These are phyloP conservation scores for Mariannaea elegans DNA, from an alignment of 2,329 filamentous ascomycete genomes.

Conservation along the genomic window DNA sequence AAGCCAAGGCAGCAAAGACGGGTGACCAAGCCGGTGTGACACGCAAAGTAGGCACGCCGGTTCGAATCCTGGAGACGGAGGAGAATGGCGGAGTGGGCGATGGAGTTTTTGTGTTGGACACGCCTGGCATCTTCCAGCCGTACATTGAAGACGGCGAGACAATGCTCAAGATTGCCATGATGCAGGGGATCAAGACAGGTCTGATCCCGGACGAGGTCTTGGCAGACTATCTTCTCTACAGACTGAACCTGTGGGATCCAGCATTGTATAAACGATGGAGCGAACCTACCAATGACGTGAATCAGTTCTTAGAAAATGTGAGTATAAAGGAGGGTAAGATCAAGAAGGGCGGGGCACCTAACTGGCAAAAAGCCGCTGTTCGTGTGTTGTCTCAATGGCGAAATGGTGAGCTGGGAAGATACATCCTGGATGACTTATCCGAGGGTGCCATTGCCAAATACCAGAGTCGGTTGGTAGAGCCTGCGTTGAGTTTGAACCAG, in stretches of 20 bases:
- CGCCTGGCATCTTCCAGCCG: slow-evolving; percentile 93
- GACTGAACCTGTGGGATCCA: slow-evolving; percentile 76
- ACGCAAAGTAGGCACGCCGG: slow-evolving; percentile 81
- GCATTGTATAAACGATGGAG: slow-evolving; percentile 69
- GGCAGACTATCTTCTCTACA: slow-evolving; percentile 90
- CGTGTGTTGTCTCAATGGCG: slow-evolving; percentile 88
- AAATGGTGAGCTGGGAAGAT: slow-evolving; percentile 76
- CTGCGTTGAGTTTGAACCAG: slow-evolving; percentile 70
- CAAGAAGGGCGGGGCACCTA: slow-evolving; percentile 74
- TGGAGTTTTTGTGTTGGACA: slow-evolving; percentile 88
- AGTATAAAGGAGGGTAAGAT: slow-evolving; percentile 80
- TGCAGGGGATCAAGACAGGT: slow-evolving; percentile 89
- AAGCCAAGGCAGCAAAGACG: slow-evolving; percentile 77
- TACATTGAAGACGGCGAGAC: slow-evolving; percentile 85
- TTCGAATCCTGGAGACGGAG: slow-evolving; percentile 71
- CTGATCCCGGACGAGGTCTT: slow-evolving; percentile 80
- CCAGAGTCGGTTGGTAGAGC: slow-evolving; percentile 56
- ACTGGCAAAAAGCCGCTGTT: slow-evolving; percentile 76
- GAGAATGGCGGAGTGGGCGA: slow-evolving; percentile 56
- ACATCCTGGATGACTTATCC: slow-evolving; percentile 80
- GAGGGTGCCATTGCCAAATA: slow-evolving; percentile 64
- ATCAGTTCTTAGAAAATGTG: slow-evolving; percentile 74
- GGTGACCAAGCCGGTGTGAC: slow-evolving; percentile 92
- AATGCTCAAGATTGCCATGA: slow-evolving; percentile 95
- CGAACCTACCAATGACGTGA: slow-evolving; percentile 84